Evolutionary conservation across 306 rosid genomes (phyloP).

Genomic region (Vigna radiata): DNA sequence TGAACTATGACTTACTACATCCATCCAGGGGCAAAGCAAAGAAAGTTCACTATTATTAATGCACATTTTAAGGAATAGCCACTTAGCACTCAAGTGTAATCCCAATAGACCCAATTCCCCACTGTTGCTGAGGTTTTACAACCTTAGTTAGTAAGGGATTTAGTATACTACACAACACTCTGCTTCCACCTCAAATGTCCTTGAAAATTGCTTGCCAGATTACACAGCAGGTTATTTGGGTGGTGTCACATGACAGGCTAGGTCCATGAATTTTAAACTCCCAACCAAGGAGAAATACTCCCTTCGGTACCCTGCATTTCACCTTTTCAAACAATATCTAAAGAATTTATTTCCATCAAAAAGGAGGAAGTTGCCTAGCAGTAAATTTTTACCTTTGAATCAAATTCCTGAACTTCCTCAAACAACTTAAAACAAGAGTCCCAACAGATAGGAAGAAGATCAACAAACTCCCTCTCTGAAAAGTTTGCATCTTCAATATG

Average conservation of each 20-base stretch:
- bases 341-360: slow-evolving; percentile 15
- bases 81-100: slow-evolving; percentile 17
- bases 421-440: slow-evolving; percentile 84
- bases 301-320: slow-evolving; percentile 4
- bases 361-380: slow-evolving; percentile 37
- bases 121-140: slow-evolving; percentile 11
- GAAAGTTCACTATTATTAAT: slow-evolving; percentile 7
- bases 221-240: slow-evolving; percentile 2
- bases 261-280: slow-evolving; percentile 21
- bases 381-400: slow-evolving; percentile 77
- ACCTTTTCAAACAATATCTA: slow-evolving; percentile 1
- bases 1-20: slow-evolving; percentile 11
- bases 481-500: slow-evolving; percentile 95
- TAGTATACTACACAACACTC: slow-evolving; percentile 13
- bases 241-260: slow-evolving; percentile 23
- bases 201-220: slow-evolving; percentile 28
- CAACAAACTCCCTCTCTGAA: slow-evolving; percentile 78
- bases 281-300: slow-evolving; percentile 24
- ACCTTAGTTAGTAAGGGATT: slow-evolving; percentile 3
- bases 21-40: slow-evolving; percentile 16
- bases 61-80: slow-evolving; percentile 24
- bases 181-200: slow-evolving; percentile 27
- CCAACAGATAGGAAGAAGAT: slow-evolving; percentile 94
- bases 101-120: slow-evolving; percentile 24
- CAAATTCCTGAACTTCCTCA: slow-evolving; percentile 94